A percentile compares a stretch with the other conserved stretches of the same genome.
phyloP scores from a whole-genome alignment of 306 rosid species.

The Cajanus cajan region DNA sequence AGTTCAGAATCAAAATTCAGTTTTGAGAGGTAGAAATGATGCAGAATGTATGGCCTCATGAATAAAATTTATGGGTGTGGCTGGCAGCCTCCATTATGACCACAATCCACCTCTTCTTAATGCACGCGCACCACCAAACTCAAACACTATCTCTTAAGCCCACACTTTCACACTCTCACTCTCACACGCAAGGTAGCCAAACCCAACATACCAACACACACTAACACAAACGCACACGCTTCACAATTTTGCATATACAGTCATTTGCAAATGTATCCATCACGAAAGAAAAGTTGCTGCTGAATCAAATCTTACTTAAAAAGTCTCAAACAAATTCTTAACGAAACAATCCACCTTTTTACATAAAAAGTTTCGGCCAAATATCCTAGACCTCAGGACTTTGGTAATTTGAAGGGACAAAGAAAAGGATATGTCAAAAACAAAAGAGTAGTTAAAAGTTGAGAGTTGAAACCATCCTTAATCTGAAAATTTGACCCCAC shows the following conservation, averaged over 20 bases:
- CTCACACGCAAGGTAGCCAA: constrained; percentile 44
- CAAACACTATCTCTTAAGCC: constrained; percentile 55
- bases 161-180: constrained; percentile 38
- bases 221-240: not conserved
- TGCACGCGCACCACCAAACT: constrained; percentile 99
- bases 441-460: not conserved
- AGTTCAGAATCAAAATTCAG: constrained; percentile 57
- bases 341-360: constrained; percentile 14
- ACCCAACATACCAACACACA: constrained; percentile 32
- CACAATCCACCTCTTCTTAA: constrained; percentile 45
- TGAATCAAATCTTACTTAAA: constrained; percentile 53
- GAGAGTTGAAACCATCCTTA: constrained; percentile 11
- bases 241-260: constrained; percentile 21
- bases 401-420: constrained; percentile 34
- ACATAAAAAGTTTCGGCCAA: constrained; percentile 33
- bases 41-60: constrained; percentile 71
- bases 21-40: constrained; percentile 59
- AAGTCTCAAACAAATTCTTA: constrained; percentile 42
- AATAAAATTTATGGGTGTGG: constrained; percentile 78
- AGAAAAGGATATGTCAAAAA: constrained; percentile 24
- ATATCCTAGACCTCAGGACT: constrained; percentile 25
- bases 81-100: constrained; percentile 58
- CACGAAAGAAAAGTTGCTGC: not conserved
- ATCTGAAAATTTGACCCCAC: constrained; percentile 42
- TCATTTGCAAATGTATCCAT: not conserved